phyloP scores from a whole-genome alignment of 129 eudicot species.

The Kitagawia praeruptora region DNA sequence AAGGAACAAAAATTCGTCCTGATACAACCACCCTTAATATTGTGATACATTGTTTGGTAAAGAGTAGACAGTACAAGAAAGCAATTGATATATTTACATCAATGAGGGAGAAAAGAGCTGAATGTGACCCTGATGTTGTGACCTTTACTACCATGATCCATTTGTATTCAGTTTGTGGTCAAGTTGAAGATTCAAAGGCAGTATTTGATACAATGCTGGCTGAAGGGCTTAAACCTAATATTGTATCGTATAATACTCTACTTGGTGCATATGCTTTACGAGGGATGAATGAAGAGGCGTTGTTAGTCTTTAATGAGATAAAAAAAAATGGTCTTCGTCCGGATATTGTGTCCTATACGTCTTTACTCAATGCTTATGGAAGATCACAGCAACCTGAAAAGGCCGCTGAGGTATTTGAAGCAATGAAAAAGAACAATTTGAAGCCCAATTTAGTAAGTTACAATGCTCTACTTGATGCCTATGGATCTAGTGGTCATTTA shows the following conservation, averaged over 20 bases:
- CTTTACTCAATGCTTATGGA: conserved; percentile 91
- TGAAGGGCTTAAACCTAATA: conserved; percentile 75
- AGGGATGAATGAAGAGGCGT: conserved; percentile 65
- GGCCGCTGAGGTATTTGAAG: conserved; percentile 61
- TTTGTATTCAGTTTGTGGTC: conserved; percentile 73
- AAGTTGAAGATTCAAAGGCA: conserved; percentile 68
- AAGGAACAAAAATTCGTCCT: conserved; percentile 80
- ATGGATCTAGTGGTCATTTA: conserved; percentile 74
- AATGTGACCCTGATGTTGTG: conserved; percentile 75
- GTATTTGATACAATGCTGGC: conserved; percentile 69
- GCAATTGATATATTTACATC: conserved; percentile 64
- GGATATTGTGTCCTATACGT: conserved; percentile 81
- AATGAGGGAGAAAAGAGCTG: conserved; percentile 79
- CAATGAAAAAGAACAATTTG: conserved; percentile 54
- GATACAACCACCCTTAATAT: conserved; percentile 82
- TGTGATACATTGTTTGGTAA: conserved; percentile 70
- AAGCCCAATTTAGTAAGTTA: conserved; percentile 77
- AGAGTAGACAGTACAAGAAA: conserved; percentile 57
- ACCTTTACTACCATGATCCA: conserved; percentile 87
- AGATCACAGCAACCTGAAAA: conserved; percentile 76
- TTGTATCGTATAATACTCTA: conserved; percentile 75
- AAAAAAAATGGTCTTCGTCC: conserved; percentile 52
- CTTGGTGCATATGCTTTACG: conserved; percentile 79
- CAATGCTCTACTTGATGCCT: conserved; percentile 91
- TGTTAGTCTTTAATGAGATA: conserved; percentile 52